Conservation (phyloP, 257 asterid genomes). For the Sherardia arvensis region DNA sequence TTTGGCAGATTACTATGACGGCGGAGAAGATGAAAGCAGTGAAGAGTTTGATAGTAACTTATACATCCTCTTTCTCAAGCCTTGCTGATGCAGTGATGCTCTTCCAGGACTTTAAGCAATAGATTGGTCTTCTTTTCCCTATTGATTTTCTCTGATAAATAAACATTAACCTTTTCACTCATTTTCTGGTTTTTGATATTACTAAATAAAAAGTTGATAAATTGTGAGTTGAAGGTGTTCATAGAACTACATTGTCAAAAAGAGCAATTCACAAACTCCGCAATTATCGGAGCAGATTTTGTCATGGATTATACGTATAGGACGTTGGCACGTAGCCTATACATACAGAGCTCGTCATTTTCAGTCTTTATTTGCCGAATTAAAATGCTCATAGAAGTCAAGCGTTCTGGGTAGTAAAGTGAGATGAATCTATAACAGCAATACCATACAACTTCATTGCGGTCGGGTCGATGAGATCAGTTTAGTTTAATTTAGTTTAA, state of each 20-base stretch:
- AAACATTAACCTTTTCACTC: no score
- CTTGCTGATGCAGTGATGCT: constrained; percentile 63
- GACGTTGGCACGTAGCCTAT: neutral
- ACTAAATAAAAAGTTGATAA: no score
- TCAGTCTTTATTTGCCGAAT: no score
- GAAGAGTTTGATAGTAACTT: constrained; percentile 26
- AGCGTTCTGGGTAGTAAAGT: no score
- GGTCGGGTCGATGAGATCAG: no score
- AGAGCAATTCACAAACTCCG: neutral
- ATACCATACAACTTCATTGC: no score
- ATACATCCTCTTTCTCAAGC: constrained; percentile 55
- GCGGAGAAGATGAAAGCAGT: constrained; percentile 37
- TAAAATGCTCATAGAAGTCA: neutral
- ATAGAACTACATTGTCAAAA: neutral
- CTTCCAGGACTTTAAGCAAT: constrained; percentile 40
- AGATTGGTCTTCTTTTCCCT: no score
- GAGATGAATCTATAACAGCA: no score
- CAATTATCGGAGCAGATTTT: neutral
- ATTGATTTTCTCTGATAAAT: neutral
- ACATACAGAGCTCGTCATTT: no score
- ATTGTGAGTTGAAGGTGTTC: no score
- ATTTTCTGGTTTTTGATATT: no score
- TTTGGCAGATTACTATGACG: constrained; percentile 43
- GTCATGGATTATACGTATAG: neutral
- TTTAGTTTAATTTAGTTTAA: no score